phyloP scores from a whole-genome alignment of 1,284 basidiomycete species.

The Lignosus rhinocerotis region DNA sequence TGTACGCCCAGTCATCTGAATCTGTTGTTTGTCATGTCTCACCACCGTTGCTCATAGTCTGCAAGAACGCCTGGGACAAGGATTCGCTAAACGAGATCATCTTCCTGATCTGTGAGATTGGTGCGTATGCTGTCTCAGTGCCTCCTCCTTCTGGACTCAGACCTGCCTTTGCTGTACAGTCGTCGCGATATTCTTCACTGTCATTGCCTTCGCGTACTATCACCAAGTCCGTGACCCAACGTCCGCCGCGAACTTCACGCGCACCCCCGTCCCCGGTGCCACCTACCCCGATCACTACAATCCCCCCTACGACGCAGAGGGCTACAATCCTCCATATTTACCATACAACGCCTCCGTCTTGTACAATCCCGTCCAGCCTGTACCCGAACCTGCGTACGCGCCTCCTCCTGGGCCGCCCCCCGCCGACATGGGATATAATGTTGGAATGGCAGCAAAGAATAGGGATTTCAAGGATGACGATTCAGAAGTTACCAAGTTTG shows the following conservation, averaged over 20 bases:
- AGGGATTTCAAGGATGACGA: conserved; percentile 32
- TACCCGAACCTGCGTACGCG: conserved; percentile 31
- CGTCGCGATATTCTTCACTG: conserved; percentile 56
- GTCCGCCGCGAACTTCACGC: conserved; percentile 39
- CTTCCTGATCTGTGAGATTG: conserved; percentile 52
- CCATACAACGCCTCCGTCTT: neutral
- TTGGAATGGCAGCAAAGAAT: conserved; percentile 34
- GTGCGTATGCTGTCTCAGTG: conserved; percentile 33
- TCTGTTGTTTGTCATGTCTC: conserved; percentile 1
- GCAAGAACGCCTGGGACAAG: conserved; percentile 53
- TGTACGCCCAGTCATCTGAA: conserved; percentile 40
- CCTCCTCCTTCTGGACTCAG: neutral
- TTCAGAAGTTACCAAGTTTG: conserved; percentile 32
- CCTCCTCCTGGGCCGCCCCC: conserved; percentile 50
- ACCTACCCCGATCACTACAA: conserved; percentile 41
- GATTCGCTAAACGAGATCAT: conserved; percentile 65
- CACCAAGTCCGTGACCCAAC: conserved; percentile 69
- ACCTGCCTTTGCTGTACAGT: conserved; percentile 36
- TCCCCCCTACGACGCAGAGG: conserved; percentile 38
- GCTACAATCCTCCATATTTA: conserved; percentile 29
- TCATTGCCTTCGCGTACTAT: conserved; percentile 66
- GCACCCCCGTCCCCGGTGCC: conserved; percentile 30
- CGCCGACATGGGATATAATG: conserved; percentile 33
- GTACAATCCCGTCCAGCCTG: neutral
- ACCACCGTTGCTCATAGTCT: conserved; percentile 41